Base-by-base conservation (phyloP, 805 yeast genomes). In the Limtongia smithiae region DNA sequence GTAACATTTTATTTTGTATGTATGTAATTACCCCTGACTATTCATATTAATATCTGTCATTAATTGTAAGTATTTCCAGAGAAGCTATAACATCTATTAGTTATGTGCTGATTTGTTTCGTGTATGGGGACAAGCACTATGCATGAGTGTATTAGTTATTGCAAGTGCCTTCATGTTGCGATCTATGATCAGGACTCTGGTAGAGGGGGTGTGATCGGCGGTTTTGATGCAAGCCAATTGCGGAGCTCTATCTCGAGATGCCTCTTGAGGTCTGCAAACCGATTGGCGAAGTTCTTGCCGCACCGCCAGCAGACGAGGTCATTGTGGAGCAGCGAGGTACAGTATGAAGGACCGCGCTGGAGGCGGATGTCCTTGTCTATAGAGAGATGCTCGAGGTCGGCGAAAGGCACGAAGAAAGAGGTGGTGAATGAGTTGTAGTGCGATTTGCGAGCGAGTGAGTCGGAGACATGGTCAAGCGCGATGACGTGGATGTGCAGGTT, bases 391-490 rank as follows among this genome's bases (percentile, higher is more conserved):
- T 81, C 78, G 17, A 83, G 63, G 15, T 68, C 70, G 1, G 71
- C 73, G 62, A 82, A 78, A 0, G 69, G 67, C 1, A 84, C 78
- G 49, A 85, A 85, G 62, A 86, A 86, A 0, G 60, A 58, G 0
- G 89, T 78, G 18, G 72, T 80, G 66, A 86, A 86, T 2, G 89
- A 81, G 61, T 81, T 81, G 64, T 79, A 85, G 64, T 86, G 95
- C 47, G 71, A 74, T 51, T 74, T 77, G 57, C 79, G 70, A 63
- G 84, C 85, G 68, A 85, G 48, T 22, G 70, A 60, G 0, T 67
- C 67, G 8, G 85, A 77, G 55, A 70, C 60, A 60, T 82, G 75
- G 64, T 86, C 95, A 41, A 68, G 70, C 0, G 89, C 80, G 41
- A 86, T 71, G 21, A 86, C 78, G 67, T 86, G 95, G 17, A 86